Base-by-base conservation (phyloP, 179 eudicot species). In the Beta corolliflora region DNA sequence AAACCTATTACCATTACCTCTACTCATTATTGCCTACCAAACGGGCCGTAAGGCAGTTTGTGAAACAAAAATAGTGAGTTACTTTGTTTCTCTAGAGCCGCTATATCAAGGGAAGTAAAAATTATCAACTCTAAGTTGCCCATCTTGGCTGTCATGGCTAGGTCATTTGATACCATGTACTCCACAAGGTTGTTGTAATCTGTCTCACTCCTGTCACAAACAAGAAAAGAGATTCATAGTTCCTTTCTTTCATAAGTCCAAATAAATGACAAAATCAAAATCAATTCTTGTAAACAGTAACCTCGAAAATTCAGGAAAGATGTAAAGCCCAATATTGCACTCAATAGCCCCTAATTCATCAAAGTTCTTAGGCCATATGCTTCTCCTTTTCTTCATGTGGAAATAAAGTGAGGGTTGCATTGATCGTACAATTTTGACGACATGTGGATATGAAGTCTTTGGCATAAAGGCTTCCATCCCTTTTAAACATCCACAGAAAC, bases 341-440 rank as follows among this genome's bases (percentile, higher is more conserved):
- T 16, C 56, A 75, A 75, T 48, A 41, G 75, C 79, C 25, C 75
- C 83, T 56, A 81, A 14, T 23, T 75, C 79, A 75, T 75, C 73
- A 13, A 81, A 81, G 9, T 81, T 72, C 44, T 81, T 76, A 16
- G 83, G 83, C 83, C 76, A 81, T 25, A 81, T 0, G 13, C 12
- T 12, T 44, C 36, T 11, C 69, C 79, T 76, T 9, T 59, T 18
- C 67, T 81, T 56, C 83, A 81, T 45, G 55, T 25, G 5, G 58
- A 81, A 75, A 45, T 7, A 41, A 44, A 81, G 21, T 15, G 69
- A 75, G n/a, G 74, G 58, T 56, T 55, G 67, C 75, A 81, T 41
- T 15, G 68, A 55, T 50, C 12, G 73, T 44, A 15, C 54, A 45
- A 67, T 55, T 45, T 75, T 56, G 50, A 75, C 60, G 45, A 18